phyloP scores from a whole-genome alignment of 768 basidiomycete species.

The Agrocybe pediades region DNA sequence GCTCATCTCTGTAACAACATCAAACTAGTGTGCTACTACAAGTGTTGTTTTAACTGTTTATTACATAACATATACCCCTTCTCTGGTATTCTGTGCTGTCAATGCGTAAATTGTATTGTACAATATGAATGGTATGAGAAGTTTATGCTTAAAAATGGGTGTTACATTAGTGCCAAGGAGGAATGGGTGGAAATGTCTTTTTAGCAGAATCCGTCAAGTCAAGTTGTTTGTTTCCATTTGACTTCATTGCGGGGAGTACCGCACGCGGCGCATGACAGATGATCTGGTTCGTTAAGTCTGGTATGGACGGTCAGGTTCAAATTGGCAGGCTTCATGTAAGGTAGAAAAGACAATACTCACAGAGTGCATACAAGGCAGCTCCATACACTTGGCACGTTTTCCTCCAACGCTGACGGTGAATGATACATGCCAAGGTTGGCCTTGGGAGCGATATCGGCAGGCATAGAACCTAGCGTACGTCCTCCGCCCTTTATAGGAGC shows the following conservation, averaged over 20 bases:
- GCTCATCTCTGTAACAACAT: constrained; percentile 12
- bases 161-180: constrained; percentile 1
- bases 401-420: too few species aligned
- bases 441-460: neutral
- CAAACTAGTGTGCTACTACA: constrained; percentile 16
- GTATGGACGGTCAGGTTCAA: constrained; percentile 3
- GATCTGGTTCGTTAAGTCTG: constrained; percentile 52
- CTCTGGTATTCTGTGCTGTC: constrained; percentile 5
- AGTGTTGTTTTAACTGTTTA: constrained; percentile 15
- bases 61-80: constrained; percentile 22
- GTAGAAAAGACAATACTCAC: constrained; percentile 38
- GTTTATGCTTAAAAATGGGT: neutral
- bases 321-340: constrained; percentile 4
- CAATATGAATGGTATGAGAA: constrained; percentile 1
- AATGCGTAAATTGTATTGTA: neutral
- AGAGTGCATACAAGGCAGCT: constrained; percentile 63
- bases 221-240: neutral
- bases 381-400: constrained; percentile 47
- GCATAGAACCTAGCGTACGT: constrained; percentile 15
- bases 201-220: neutral
- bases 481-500: constrained; percentile 29
- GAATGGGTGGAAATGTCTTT: neutral
- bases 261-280: constrained; percentile 67
- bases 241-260: constrained; percentile 50
- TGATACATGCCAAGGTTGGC: too few species aligned